These are phyloP conservation scores for Neopestalotiopsis sp. DNA, from an alignment of 2,329 filamentous ascomycete species.

Conservation along the genomic window DNA sequence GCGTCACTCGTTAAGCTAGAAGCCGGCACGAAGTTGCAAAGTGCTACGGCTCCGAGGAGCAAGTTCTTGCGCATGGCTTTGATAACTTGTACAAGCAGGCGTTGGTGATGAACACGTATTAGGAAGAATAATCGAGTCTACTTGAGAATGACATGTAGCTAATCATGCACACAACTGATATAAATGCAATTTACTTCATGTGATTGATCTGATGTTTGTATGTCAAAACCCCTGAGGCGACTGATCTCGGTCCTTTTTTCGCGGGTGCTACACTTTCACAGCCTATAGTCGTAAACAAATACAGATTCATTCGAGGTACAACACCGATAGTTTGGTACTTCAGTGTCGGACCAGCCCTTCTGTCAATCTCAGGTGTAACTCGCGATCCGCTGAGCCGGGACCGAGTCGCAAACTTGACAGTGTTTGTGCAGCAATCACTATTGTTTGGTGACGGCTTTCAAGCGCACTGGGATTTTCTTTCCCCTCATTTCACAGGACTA, in stretches of 20 bases:
- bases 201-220: background rate
- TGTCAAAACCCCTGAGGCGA: background rate
- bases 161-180: background rate
- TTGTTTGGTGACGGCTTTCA: too few species aligned
- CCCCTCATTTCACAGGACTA: too few species aligned
- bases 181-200: background rate
- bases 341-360: background rate
- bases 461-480: too few species aligned
- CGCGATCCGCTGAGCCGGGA: background rate
- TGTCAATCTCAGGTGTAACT: background rate
- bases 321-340: background rate
- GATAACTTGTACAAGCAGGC: background rate
- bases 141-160: background rate
- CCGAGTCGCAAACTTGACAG: background rate
- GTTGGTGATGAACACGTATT: background rate
- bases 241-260: background rate
- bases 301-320: too few species aligned
- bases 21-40: background rate
- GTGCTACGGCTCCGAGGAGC: background rate
- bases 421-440: background rate
- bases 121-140: rapidly evolving
- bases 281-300: background rate
- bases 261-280: background rate
- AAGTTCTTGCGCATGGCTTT: background rate
- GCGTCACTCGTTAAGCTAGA: rapidly evolving